A percentile compares a stretch with the other conserved stretches of the same genome.
These are phyloP conservation scores for Wickerhamiella siamensis DNA, from an alignment of 805 yeast genomes.

Conservation along the genomic window DNA sequence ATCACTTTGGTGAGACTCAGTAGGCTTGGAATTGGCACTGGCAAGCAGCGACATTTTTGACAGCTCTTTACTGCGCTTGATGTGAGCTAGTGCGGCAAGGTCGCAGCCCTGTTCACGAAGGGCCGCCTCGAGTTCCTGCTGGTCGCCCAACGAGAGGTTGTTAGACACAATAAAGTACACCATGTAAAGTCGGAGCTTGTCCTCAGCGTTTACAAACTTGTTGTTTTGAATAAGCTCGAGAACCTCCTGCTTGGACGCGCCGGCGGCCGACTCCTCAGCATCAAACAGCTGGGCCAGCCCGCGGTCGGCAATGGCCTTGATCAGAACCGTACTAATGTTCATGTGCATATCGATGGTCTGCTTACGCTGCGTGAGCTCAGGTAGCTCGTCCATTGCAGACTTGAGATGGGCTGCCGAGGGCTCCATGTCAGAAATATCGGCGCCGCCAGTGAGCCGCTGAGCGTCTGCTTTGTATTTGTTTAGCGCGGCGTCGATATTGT, in stretches of 20 bases:
- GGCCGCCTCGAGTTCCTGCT: slow-evolving; percentile 47
- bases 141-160: slow-evolving; percentile 35
- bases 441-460: slow-evolving; percentile 62
- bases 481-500: slow-evolving; percentile 77
- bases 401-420: slow-evolving; percentile 38
- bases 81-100: slow-evolving; percentile 50
- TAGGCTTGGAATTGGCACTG: slow-evolving; percentile 19
- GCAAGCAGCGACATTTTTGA: slow-evolving; percentile 34
- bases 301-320: slow-evolving; percentile 74
- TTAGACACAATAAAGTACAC: slow-evolving; percentile 41
- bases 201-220: slow-evolving; percentile 43
- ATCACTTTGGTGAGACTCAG: slow-evolving; percentile 19
- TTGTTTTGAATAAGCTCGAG: slow-evolving; percentile 36
- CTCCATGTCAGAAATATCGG: slow-evolving; percentile 47
- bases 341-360: slow-evolving; percentile 88
- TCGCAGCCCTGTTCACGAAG: slow-evolving; percentile 46
- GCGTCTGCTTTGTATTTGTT: slow-evolving; percentile 77
- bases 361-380: slow-evolving; percentile 82
- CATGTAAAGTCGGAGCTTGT: slow-evolving; percentile 78
- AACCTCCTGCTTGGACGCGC: slow-evolving; percentile 39
- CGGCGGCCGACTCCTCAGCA: slow-evolving; percentile 65
- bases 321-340: slow-evolving; percentile 77
- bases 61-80: slow-evolving; percentile 68
- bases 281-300: slow-evolving; percentile 84
- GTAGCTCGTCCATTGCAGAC: slow-evolving; percentile 76